phyloP scores from a whole-genome alignment of 2,329 filamentous ascomycete species.

The Aspergillus amoenus region DNA sequence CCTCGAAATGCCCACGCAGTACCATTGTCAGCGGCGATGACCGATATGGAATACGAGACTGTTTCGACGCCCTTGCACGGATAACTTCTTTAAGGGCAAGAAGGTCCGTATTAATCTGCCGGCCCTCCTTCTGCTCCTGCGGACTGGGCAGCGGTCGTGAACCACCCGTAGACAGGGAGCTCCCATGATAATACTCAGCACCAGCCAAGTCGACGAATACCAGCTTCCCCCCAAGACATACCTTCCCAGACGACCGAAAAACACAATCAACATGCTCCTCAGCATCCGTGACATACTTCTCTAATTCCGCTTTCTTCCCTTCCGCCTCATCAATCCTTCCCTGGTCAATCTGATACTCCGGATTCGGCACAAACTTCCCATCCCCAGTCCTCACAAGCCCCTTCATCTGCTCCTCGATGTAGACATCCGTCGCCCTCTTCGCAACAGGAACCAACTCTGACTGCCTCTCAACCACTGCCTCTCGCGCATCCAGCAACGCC shows the following conservation, averaged over 20 bases:
- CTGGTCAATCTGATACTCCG: slow-evolving; percentile 38
- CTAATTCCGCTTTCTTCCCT: slow-evolving; percentile 38
- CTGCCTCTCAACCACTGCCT: slow-evolving; percentile 42
- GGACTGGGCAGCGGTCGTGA: slow-evolving; percentile 29
- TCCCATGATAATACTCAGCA: slow-evolving; percentile 43
- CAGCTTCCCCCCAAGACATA: slow-evolving; percentile 42
- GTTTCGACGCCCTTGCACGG: slow-evolving; percentile 37
- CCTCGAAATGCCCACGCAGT: slow-evolving; percentile 39
- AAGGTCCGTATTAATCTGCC: slow-evolving; percentile 49
- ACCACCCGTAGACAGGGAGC: slow-evolving; percentile 5
- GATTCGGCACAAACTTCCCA: slow-evolving; percentile 36
- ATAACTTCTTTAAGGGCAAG: slow-evolving; percentile 50
- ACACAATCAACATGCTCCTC: slow-evolving; percentile 31
- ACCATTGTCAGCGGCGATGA: slow-evolving; percentile 47
- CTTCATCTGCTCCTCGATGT: slow-evolving; percentile 39
- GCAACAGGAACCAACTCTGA: slow-evolving; percentile 48
- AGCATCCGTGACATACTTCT: slow-evolving; percentile 33
- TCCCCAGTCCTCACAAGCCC: slow-evolving; percentile 28
- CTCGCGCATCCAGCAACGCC: slow-evolving; percentile 35
- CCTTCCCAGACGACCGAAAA: slow-evolving; percentile 21
- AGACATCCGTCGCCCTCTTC: slow-evolving; percentile 43
- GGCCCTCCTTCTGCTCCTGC: slow-evolving; percentile 42
- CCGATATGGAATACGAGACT: slow-evolving; percentile 41
- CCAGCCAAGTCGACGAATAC: slow-evolving; percentile 50
- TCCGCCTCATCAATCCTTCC: slow-evolving; percentile 41